A percentile compares a stretch with the other conserved stretches of the same genome.
phyloP scores from a whole-genome alignment of 1,284 basidiomycete species.

The Nidula niveotomentosa region DNA sequence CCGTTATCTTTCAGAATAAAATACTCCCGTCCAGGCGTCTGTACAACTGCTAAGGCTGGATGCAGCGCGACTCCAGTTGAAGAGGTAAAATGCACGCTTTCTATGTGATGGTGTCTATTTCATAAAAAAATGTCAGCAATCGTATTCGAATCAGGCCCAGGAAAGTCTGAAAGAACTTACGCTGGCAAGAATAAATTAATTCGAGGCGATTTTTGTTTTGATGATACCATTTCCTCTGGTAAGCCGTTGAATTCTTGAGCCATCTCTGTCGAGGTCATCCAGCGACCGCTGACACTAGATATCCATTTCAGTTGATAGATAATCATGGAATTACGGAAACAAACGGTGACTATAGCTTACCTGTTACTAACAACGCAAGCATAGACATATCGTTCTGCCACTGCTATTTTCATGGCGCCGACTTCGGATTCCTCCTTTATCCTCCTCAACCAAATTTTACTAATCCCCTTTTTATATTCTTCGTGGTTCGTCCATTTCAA shows the following conservation, averaged over 20 bases:
- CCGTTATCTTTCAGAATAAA: conserved; percentile 70
- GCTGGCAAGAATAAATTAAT: conserved; percentile 63
- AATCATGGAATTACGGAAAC: background rate
- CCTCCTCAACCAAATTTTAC: conserved; percentile 57
- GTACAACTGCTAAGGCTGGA: conserved; percentile 59
- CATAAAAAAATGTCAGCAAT: background rate
- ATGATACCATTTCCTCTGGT: conserved; percentile 13
- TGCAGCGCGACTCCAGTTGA: conserved; percentile 45
- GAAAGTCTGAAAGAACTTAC: conserved; percentile 32
- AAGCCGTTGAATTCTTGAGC: conserved; percentile 62
- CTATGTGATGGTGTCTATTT: conserved; percentile 69
- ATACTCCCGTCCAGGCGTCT: conserved; percentile 66
- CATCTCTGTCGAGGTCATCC: conserved; percentile 65
- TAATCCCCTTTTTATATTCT: conserved; percentile 68
- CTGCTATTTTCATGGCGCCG: conserved; percentile 38
- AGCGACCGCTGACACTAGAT: conserved; percentile 60
- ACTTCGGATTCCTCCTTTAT: conserved; percentile 40
- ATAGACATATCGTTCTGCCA: conserved; percentile 62
- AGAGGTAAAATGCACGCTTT: conserved; percentile 65
- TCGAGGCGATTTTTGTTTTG: conserved; percentile 17
- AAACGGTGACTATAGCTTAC: background rate
- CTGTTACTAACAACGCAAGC: conserved; percentile 70
- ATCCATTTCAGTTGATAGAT: background rate
- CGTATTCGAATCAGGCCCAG: background rate
- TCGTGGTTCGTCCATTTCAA: conserved; percentile 61